These are phyloP conservation scores for Lasiodiplodia hormozganensis DNA, from an alignment of 2,329 filamentous ascomycete genomes.

Conservation along the genomic window DNA sequence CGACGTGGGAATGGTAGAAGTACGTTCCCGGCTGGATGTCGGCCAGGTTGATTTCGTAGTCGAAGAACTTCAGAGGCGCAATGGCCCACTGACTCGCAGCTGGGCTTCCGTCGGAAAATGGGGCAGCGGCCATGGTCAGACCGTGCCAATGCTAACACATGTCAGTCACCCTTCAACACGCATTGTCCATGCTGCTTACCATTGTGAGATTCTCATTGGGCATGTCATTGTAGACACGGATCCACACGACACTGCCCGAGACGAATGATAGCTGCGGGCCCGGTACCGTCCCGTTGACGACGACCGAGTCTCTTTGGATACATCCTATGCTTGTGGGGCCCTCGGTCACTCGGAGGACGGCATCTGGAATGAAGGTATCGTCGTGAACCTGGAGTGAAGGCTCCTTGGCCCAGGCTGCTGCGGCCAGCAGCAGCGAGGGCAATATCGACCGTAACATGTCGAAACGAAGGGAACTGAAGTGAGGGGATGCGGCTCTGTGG, in stretches of 20 bases:
- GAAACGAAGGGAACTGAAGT: neutral
- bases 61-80: constrained; percentile 66
- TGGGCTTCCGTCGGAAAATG: constrained; percentile 70
- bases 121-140: constrained; percentile 63
- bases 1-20: constrained; percentile 73
- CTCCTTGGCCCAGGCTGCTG: constrained; percentile 4
- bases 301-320: constrained; percentile 53
- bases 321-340: constrained; percentile 55
- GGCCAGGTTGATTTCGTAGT: constrained; percentile 67
- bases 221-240: constrained; percentile 67
- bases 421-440: constrained; percentile 2
- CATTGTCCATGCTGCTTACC: constrained; percentile 40
- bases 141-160: constrained; percentile 69
- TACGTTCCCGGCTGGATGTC: constrained; percentile 66
- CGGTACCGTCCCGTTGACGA: constrained; percentile 62
- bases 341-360: constrained; percentile 55
- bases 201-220: constrained; percentile 63
- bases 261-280: constrained; percentile 58
- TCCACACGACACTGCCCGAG: constrained; percentile 59
- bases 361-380: constrained; percentile 49
- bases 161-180: neutral
- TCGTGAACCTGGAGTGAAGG: constrained; percentile 31
- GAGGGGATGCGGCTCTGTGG: constrained; percentile 3
- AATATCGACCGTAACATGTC: constrained; percentile 1
- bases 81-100: constrained; percentile 71